Evolutionary conservation across 345 rosid species (phyloP).

Genomic region (Eucalyptus caleyi): DNA sequence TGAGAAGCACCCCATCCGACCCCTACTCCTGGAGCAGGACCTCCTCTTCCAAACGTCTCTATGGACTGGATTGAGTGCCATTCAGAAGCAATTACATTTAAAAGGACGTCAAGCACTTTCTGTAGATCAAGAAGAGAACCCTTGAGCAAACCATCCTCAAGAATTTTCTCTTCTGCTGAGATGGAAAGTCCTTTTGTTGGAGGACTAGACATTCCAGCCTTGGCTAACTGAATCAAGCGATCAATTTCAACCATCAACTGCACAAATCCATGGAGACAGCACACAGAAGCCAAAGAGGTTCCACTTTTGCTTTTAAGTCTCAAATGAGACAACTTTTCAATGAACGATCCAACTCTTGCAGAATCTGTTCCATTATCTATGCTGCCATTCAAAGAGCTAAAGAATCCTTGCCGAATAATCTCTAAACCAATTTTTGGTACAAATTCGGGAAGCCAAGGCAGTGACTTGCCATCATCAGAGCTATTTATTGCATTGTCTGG

Average conservation of each 20-base stretch:
- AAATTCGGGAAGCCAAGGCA: slow-evolving; percentile 82
- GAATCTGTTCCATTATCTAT: slow-evolving; percentile 11
- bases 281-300: slow-evolving; percentile 55
- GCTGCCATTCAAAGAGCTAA: slow-evolving; percentile 12
- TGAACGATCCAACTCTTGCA: slow-evolving; percentile 27
- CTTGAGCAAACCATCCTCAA: slow-evolving; percentile 45
- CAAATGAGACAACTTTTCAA: slow-evolving; percentile 37
- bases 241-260: slow-evolving; percentile 31
- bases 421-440: slow-evolving; percentile 78
- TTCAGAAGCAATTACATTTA: slow-evolving; percentile 33
- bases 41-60: slow-evolving; percentile 80
- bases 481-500: slow-evolving; percentile 13
- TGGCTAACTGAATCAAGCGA: slow-evolving; percentile 47
- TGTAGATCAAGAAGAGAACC: slow-evolving; percentile 38
- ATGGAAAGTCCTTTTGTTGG: slow-evolving; percentile 16
- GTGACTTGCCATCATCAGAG: slow-evolving; percentile 9
- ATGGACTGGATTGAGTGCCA: slow-evolving; percentile 52
- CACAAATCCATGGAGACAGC: slow-evolving; percentile 59
- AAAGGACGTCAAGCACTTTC: slow-evolving; percentile 29
- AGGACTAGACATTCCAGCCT: slow-evolving; percentile 3
- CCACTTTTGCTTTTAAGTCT: slow-evolving; percentile 36
- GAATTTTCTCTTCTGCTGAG: slow-evolving; percentile 46
- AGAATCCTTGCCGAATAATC: slow-evolving; percentile 46
- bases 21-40: slow-evolving; percentile 86
- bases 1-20: slow-evolving; percentile 88